Evolutionary conservation across 441 rosid species (phyloP).

Genomic region (Erysimum pusillum): DNA sequence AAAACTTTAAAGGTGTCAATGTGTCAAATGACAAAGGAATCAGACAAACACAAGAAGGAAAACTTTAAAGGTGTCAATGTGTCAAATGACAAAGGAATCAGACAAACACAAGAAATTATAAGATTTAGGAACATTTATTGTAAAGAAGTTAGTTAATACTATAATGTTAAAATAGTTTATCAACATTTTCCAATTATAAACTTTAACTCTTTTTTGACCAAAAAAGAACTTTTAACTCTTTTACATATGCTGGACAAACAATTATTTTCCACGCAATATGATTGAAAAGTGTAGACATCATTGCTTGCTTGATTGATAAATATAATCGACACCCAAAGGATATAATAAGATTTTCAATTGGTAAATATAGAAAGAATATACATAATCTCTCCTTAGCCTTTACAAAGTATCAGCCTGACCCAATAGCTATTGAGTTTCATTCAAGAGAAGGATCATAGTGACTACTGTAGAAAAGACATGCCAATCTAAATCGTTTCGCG

Average conservation of each 20-base stretch:
- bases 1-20: too few relatives aligned
- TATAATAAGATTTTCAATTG: not conserved
- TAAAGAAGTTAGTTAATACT: too few relatives aligned
- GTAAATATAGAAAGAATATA: not conserved
- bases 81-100: too few relatives aligned
- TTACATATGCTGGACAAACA: not conserved
- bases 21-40: too few relatives aligned
- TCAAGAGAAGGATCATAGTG: not conserved
- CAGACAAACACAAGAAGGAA: too few relatives aligned
- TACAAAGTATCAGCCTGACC: not conserved
- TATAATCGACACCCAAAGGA: not conserved
- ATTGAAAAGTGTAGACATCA: not conserved
- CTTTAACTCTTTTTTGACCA: too few relatives aligned
- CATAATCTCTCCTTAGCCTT: not conserved
- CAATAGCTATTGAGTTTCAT: not conserved
- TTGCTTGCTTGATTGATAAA: conserved; percentile 5
- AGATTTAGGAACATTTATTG: too few relatives aligned
- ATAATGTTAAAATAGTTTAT: too few relatives aligned
- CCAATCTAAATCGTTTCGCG: not conserved
- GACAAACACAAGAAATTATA: too few relatives aligned
- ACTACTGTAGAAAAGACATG: not conserved
- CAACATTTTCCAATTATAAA: too few relatives aligned
- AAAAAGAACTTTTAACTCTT: too few relatives aligned
- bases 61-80: too few relatives aligned
- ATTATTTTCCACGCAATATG: not conserved